Percentiles rank a stretch among this genome's conserved stretches.
Conservation (phyloP, 305 asterid genomes). For the Ajuga reptans region DNA sequence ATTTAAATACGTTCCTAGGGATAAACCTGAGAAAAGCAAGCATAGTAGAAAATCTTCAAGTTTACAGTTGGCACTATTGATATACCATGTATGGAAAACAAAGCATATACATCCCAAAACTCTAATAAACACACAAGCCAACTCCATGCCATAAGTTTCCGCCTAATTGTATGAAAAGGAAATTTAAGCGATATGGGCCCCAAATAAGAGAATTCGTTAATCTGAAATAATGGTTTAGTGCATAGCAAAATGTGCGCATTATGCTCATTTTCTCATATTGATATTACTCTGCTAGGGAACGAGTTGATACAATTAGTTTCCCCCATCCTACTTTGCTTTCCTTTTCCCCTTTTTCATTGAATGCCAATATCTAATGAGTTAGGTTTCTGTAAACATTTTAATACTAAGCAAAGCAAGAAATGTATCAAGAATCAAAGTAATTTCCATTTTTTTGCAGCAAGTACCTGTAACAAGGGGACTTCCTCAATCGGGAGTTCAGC, state of each 20-base stretch:
- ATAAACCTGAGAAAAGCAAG: not conserved
- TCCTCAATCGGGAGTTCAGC: conserved; percentile 98
- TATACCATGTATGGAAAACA: not conserved
- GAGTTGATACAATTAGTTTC: not conserved
- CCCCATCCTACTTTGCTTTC: not conserved
- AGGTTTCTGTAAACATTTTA: not conserved
- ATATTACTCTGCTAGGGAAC: not conserved
- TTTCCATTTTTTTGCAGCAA: not conserved
- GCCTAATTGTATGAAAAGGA: not conserved
- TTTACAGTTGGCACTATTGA: not conserved
- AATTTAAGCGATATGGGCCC: too few species aligned
- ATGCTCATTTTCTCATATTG: not conserved
- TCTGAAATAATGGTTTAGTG: not conserved
- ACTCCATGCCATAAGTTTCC: not conserved
- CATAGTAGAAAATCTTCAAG: not conserved
- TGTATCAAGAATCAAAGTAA: not conserved
- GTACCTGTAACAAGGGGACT: conserved; percentile 94
- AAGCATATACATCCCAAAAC: not conserved
- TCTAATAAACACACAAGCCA: not conserved
- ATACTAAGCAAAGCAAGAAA: not conserved
- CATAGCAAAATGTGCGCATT: not conserved
- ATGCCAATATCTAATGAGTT: not conserved
- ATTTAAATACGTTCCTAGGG: not conserved
- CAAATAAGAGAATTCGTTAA: not conserved
- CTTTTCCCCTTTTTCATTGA: not conserved